Base-by-base conservation (phyloP, 2,329 filamentous ascomycete species). In the Zasmidium angulare region DNA sequence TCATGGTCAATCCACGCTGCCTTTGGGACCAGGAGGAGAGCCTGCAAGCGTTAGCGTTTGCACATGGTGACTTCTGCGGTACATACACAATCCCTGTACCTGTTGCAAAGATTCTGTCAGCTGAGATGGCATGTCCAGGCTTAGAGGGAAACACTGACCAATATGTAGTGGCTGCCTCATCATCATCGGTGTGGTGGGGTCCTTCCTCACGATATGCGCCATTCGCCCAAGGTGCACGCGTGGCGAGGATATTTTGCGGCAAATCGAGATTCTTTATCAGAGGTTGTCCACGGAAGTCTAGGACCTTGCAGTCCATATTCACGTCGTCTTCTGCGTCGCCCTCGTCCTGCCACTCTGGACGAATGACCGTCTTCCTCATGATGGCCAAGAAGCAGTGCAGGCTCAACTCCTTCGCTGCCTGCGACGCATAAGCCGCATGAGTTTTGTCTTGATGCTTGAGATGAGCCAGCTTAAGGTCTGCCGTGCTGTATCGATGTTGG, bases 211-310 rank as follows among this genome's bases (percentile, higher is more conserved):
- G 3, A 19, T 43, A 43, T 14, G 36, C 11, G 36, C 36, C 36
- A 3, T 43, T 43, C 36, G 36, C 11, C 36, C 36, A 43, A 10
- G 36, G 36, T 17, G 9, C 36, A 17, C 3, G 12, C 36, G 14
- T 17, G 7, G 29, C 29, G 14, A 36, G 29, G 29, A 14, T 14
- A 6, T 22, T 49, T 10, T 10, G 6, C 12, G 22, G 19, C 20
- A 64, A 24, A 69, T 56, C 3, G 67, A 59, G 26, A 69, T 51
- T 17, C 29, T 49, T 66, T 68, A 43, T 66, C 63, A 9, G 64
- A 53, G 29, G 63, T 60, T 26, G 29, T 60, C 47, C 67, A 65
- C 2, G 62, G 57, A 43, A 43, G n/a, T 43, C 36, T 43, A 29
- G n/a, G n/a, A n/a, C n/a, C n/a, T n/a, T n/a, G n/a, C n/a, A n/a